These are phyloP conservation scores for Senna siamea DNA, from an alignment of 306 rosid genomes.

Conservation along the genomic window DNA sequence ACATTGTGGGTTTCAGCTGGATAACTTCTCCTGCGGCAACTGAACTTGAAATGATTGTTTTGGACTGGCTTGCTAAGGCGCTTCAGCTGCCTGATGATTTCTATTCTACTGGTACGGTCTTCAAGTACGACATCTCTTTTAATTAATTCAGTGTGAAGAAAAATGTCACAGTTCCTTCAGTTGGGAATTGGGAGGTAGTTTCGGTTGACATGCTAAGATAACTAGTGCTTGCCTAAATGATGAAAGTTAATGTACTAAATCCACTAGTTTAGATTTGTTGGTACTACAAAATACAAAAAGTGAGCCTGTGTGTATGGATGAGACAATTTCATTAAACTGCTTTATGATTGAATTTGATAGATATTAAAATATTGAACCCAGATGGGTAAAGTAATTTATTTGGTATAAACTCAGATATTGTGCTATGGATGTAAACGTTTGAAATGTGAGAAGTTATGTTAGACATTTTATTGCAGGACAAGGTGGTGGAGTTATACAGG, in stretches of 20 bases:
- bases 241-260: neutral
- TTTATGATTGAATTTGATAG: slow-evolving; percentile 19
- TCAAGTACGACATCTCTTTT: slow-evolving; percentile 15
- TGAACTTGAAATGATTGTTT: slow-evolving; percentile 85
- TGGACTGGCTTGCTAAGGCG: slow-evolving; percentile 93
- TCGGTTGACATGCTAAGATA: neutral
- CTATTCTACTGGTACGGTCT: slow-evolving; percentile 67
- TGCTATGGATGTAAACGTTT: slow-evolving; percentile 18
- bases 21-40: slow-evolving; percentile 97
- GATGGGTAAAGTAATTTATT: neutral
- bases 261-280: neutral
- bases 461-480: slow-evolving; percentile 59
- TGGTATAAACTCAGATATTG: slow-evolving; percentile 8
- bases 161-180: slow-evolving; percentile 11
- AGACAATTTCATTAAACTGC: slow-evolving; percentile 16
- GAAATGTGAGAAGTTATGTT: slow-evolving; percentile 32
- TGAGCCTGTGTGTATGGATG: neutral
- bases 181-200: neutral
- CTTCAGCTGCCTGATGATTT: slow-evolving; percentile 66
- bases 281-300: neutral
- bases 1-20: slow-evolving; percentile 95
- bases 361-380: slow-evolving; percentile 1
- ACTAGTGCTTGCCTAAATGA: neutral
- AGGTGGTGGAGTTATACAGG: slow-evolving; percentile 98
- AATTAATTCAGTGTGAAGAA: neutral